Conservation (phyloP, 2,329 filamentous ascomycete species). For the Plenodomus biglobosus region DNA sequence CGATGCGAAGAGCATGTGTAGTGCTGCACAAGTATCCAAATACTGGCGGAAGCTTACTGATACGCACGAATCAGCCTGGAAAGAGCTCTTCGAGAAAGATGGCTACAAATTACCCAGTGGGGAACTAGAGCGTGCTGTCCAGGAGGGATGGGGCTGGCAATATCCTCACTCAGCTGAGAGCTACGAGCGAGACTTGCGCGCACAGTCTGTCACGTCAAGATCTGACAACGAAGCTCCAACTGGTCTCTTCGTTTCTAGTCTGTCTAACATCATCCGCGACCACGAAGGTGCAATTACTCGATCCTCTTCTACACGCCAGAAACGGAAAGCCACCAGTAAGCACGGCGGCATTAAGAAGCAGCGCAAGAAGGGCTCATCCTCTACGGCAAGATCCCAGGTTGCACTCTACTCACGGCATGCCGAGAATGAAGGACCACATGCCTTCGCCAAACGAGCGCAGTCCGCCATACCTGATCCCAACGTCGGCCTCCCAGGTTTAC, state of each 20-base stretch:
- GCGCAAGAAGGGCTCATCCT: slow-evolving; percentile 57
- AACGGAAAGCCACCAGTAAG: slow-evolving; percentile 44
- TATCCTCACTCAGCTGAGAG: slow-evolving; percentile 74
- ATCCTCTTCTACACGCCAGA: slow-evolving; percentile 39
- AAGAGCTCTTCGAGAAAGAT: slow-evolving; percentile 82
- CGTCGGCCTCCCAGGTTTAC: slow-evolving; percentile 74
- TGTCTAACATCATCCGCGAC: slow-evolving; percentile 18
- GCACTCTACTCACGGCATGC: slow-evolving; percentile 52
- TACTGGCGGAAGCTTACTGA: slow-evolving; percentile 91
- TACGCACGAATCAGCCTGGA: slow-evolving; percentile 94
- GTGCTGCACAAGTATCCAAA: slow-evolving; percentile 89
- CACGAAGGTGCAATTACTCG: slow-evolving; percentile 33
- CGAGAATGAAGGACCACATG: slow-evolving; percentile 77
- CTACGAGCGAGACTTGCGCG: slow-evolving; percentile 78
- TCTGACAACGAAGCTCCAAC: slow-evolving; percentile 45
- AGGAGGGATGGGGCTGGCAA: slow-evolving; percentile 97
- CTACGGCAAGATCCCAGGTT: slow-evolving; percentile 45
- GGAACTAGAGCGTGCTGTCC: slow-evolving; percentile 82
- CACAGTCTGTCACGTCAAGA: slow-evolving; percentile 44
- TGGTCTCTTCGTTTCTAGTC: slow-evolving; percentile 25
- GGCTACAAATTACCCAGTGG: slow-evolving; percentile 76
- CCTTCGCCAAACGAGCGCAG: slow-evolving; percentile 82
- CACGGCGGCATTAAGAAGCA: slow-evolving; percentile 53
- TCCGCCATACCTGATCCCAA: slow-evolving; percentile 78
- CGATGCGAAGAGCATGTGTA: slow-evolving; percentile 81